These are phyloP conservation scores for Leccinellum luteum DNA, from an alignment of 768 basidiomycete genomes.

Conservation along the genomic window DNA sequence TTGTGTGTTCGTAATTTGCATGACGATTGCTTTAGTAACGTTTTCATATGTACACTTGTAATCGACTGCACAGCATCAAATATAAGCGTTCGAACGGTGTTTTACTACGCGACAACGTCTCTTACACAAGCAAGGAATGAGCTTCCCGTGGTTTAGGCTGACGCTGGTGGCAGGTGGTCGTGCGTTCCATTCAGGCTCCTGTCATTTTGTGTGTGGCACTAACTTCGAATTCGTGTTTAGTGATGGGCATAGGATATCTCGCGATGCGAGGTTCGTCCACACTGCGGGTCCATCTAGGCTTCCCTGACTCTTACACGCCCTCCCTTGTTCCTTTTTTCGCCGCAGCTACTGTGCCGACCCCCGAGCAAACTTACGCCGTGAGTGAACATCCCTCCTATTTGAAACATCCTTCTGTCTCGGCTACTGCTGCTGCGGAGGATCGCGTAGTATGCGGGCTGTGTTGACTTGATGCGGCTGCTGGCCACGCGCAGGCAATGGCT, in stretches of 20 bases:
- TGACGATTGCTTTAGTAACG: conserved; percentile 2
- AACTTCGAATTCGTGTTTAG: conserved; percentile 30
- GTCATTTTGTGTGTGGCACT: conserved; percentile 1
- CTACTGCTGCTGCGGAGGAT: conserved; percentile 1
- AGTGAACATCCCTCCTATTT: conserved; percentile 11
- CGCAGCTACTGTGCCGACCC: conserved; percentile 35
- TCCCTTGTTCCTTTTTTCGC: not conserved
- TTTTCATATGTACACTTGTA: conserved; percentile 11
- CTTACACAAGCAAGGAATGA: conserved; percentile 33
- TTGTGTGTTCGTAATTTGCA: conserved; percentile 10
- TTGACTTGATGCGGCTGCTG: not conserved
- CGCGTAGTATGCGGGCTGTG: not conserved
- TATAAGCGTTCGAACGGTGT: not conserved
- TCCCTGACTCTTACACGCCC: conserved; percentile 6
- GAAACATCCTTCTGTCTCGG: not conserved
- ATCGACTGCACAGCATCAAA: conserved; percentile 17
- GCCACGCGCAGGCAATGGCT: conserved; percentile 48
- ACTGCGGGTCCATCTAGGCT: not conserved
- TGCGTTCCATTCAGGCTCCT: conserved; percentile 33
- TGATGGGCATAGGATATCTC: conserved; percentile 54
- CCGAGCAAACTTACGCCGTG: conserved; percentile 36
- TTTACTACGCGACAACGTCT: not conserved
- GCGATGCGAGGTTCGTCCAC: conserved; percentile 55
- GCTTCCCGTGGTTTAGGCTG: conserved; percentile 60
- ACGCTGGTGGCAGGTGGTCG: conserved; percentile 44